phyloP scores from a whole-genome alignment of 768 basidiomycete species.

The Naganishia vishniacii region DNA sequence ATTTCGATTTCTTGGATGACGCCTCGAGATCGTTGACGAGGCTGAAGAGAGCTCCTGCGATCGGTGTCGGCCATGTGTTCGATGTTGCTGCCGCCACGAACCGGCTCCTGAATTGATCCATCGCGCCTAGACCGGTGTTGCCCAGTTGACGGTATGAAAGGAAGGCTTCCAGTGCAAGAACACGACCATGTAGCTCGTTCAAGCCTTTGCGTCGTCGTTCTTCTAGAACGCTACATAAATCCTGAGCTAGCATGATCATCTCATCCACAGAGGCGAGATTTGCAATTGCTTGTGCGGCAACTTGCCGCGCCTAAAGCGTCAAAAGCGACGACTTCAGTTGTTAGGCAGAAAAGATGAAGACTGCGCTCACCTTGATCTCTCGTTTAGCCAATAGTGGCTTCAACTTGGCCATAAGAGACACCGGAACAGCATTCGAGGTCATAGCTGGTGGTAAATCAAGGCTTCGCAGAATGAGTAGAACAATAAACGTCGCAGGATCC shows the following conservation, averaged over 20 bases:
- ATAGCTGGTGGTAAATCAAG: neutral
- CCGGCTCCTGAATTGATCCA: neutral
- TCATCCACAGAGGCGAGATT: neutral
- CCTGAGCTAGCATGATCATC: neutral
- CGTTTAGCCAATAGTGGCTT: conserved; percentile 5
- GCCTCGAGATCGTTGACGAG: neutral
- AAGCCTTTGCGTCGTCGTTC: neutral
- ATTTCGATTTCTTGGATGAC: neutral
- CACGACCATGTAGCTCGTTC: conserved; percentile 15
- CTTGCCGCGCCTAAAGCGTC: conserved; percentile 17
- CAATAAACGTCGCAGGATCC: conserved; percentile 4
- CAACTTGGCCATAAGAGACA: neutral
- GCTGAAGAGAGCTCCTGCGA: neutral
- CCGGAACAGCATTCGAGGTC: neutral
- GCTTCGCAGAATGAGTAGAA: conserved; percentile 15
- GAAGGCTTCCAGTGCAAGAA: conserved; percentile 1
- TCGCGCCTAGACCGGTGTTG: neutral
- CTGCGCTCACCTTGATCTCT: conserved; percentile 17
- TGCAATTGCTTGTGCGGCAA: conserved; percentile 19
- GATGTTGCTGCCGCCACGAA: neutral
- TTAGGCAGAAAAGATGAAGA: neutral
- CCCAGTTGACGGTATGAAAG: neutral
- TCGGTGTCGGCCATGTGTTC: neutral
- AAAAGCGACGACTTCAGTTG: neutral
- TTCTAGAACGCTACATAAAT: neutral